These are phyloP conservation scores for Claviceps humidiphila DNA, from an alignment of 2,329 filamentous ascomycete genomes.

Conservation along the genomic window DNA sequence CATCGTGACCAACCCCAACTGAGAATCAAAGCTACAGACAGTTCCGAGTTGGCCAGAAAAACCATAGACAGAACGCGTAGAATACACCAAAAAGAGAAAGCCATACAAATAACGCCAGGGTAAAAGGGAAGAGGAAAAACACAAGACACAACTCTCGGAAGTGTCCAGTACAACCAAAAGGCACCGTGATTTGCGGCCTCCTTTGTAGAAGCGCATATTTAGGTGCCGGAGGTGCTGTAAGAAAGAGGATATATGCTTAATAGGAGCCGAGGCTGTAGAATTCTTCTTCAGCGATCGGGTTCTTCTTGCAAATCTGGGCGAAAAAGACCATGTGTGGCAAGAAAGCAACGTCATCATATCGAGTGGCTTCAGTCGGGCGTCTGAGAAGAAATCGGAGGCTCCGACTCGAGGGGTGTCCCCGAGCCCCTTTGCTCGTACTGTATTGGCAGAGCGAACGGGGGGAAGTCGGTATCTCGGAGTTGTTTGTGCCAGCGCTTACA, in stretches of 20 bases:
- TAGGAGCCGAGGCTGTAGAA: background rate
- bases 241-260: background rate
- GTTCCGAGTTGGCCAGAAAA: background rate
- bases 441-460: background rate
- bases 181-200: background rate
- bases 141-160: background rate
- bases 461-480: background rate
- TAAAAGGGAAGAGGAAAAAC: background rate
- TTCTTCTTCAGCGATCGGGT: background rate
- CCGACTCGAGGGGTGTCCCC: background rate
- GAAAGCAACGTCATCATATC: background rate
- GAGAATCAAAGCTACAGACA: background rate
- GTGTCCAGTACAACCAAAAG: background rate
- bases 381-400: background rate
- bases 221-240: background rate
- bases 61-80: background rate
- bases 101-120: background rate
- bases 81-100: background rate
- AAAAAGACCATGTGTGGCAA: background rate
- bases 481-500: constrained; percentile 11
- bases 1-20: background rate
- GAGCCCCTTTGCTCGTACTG: background rate
- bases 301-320: background rate
- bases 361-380: background rate
- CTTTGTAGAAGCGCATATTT: background rate